Conservation (phyloP, 83 land plant species). For the Diphasiastrum complanatum region DNA sequence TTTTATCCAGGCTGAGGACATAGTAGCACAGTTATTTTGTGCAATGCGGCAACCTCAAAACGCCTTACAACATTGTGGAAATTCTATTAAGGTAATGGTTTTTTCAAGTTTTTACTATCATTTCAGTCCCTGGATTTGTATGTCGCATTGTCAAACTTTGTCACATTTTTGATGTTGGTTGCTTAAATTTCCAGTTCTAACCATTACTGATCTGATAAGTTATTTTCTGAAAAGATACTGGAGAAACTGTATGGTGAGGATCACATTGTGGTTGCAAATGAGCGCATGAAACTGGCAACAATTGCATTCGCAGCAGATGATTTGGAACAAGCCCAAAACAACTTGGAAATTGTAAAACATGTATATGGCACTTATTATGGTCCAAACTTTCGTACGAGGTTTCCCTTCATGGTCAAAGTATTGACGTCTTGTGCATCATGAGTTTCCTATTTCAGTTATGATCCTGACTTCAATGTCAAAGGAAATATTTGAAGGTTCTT, state of each 20-base stretch:
- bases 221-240: too few species aligned
- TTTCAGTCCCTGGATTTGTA: not conserved
- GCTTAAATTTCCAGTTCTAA: too few species aligned
- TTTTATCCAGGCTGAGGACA: constrained; percentile 16
- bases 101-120: not conserved
- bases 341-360: constrained; percentile 3
- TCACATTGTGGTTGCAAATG: constrained; percentile 26
- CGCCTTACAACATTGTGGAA: constrained; percentile 12
- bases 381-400: too few species aligned
- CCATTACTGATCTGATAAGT: too few species aligned
- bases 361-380: too few species aligned
- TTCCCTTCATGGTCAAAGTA: too few species aligned
- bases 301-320: constrained; percentile 7
- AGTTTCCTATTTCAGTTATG: too few species aligned
- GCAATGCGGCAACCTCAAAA: not conserved
- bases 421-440: too few species aligned
- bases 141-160: not conserved
- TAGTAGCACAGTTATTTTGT: constrained; percentile 15
- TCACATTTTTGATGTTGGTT: not conserved
- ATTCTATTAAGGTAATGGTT: constrained; percentile 16
- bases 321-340: not conserved
- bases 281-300: constrained; percentile 18
- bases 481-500: too few species aligned
- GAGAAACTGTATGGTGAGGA: constrained; percentile 16
- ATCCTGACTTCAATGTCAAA: too few species aligned